phyloP scores from a whole-genome alignment of 1,139 yeast genomes.

The Geotrichum reessii region DNA sequence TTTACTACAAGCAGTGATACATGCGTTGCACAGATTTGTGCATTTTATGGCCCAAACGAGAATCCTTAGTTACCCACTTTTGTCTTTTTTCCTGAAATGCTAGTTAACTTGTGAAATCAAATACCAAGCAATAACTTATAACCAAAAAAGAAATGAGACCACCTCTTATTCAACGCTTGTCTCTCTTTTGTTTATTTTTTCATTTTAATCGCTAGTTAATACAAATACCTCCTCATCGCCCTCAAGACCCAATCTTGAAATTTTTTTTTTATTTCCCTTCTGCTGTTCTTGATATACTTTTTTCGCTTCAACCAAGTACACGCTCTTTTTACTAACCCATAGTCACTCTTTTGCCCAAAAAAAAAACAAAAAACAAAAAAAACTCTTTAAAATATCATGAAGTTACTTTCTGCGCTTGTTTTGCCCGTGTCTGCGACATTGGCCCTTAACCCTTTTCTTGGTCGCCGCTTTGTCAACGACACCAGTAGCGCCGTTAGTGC shows the following conservation, averaged over 20 bases:
- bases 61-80: background rate
- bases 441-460: background rate
- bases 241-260: background rate
- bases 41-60: background rate
- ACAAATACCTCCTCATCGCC: background rate
- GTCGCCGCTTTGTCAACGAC: slow-evolving; percentile 7
- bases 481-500: background rate
- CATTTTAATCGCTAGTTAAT: background rate
- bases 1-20: background rate
- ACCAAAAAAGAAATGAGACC: background rate
- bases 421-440: slow-evolving; percentile 5
- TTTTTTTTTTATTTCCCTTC: background rate
- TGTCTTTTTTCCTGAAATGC: background rate
- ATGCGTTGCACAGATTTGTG: background rate
- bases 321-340: background rate
- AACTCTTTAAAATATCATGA: slow-evolving; percentile 3
- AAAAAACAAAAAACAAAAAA: no score
- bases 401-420: background rate
- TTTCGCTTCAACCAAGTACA: background rate
- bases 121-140: background rate
- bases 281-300: background rate
- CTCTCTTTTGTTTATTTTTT: background rate
- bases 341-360: background rate
- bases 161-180: no score
- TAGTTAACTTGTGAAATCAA: background rate